Base-by-base conservation (phyloP, 2,329 filamentous ascomycete species). In the Fusarium oxysporum region DNA sequence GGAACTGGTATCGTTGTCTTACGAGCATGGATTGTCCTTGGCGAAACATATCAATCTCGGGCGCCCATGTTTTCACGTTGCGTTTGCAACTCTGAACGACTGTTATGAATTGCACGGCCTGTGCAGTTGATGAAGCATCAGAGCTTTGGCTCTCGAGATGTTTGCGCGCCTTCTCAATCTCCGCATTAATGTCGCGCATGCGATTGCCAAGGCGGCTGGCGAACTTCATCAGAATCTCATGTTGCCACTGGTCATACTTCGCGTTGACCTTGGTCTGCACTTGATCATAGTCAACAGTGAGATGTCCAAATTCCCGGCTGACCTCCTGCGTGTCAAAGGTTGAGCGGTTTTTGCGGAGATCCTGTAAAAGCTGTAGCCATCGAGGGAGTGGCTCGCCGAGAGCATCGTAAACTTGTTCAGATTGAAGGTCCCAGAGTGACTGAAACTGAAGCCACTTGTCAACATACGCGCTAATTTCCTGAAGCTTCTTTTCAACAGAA, bases 161-260 rank as follows among this genome's bases (percentile, higher is more conserved):
- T 75, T 93, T 92, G 30, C 96, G 91, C 14, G 96, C 94, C 82
- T 95, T 95, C 77, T 97, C 93, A 68, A 99, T 93, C 71, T 98
- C 96, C 17, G 93, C 92, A 77, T 96, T 95, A 8, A 98, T 92
- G 78, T 99, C 96, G 54, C 94, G 90, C 91, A 98, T 97, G 55
- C 95, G 93, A 71, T 90, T 93, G 51, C 95, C 94, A 50, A 99
- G 92, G 62, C 96, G 94, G 63, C 89, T 89, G 41, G 95, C 96
- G 82, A 99, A 99, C 80, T 97, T 97, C 76, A 93, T 90, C 41
- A 98, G 87, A 62, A 99, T 97, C 74, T 99, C 96, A 77, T 98
- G 94, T 82, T 99, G 96, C 96, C 97, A 99, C 81, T 98, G 96
- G 80, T 99, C 97, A 80, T 99, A 99, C 82, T 98, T 99, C 77